These are phyloP conservation scores for Protomyces inundatus DNA, from an alignment of 1,139 yeast genomes.

Conservation along the genomic window DNA sequence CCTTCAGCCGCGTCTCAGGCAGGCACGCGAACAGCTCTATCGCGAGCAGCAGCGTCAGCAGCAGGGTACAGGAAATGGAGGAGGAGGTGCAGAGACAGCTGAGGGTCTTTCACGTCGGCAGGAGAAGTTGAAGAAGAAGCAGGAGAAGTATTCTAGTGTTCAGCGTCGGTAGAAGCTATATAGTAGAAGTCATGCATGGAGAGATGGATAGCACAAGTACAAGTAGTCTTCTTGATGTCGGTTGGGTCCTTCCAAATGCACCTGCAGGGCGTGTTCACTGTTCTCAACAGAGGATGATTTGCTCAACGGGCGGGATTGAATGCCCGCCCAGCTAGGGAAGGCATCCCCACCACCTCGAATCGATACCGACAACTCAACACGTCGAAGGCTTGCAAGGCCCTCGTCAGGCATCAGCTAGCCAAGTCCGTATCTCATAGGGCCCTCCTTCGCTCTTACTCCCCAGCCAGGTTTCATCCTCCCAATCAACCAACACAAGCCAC, in stretches of 20 bases:
- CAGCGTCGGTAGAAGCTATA: neutral
- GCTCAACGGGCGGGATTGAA: neutral
- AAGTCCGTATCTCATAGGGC: no score
- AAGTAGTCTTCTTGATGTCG: no score
- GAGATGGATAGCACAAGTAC: neutral
- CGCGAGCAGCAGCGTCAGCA: conserved; percentile 2
- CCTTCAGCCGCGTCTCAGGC: conserved; percentile 10
- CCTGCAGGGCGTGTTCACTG: neutral
- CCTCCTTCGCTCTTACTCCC: no score
- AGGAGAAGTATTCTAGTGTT: conserved; percentile 12
- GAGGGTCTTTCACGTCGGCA: conserved; percentile 15
- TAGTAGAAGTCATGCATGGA: neutral
- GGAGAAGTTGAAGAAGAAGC: conserved; percentile 17
- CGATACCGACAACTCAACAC: no score
- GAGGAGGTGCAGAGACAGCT: neutral
- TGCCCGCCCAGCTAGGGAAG: no score
- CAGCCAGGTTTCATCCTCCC: no score
- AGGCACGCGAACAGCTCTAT: neutral
- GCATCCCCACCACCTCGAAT: no score
- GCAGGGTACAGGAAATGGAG: neutral
- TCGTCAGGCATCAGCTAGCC: no score
- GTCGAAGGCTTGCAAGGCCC: no score
- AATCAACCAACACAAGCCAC: no score
- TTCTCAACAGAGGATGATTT: neutral
- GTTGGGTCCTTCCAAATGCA: neutral